Percentiles rank a stretch among this genome's conserved stretches.
Conservation (phyloP, 768 basidiomycete species). For the Tricholoma saponaceum region DNA sequence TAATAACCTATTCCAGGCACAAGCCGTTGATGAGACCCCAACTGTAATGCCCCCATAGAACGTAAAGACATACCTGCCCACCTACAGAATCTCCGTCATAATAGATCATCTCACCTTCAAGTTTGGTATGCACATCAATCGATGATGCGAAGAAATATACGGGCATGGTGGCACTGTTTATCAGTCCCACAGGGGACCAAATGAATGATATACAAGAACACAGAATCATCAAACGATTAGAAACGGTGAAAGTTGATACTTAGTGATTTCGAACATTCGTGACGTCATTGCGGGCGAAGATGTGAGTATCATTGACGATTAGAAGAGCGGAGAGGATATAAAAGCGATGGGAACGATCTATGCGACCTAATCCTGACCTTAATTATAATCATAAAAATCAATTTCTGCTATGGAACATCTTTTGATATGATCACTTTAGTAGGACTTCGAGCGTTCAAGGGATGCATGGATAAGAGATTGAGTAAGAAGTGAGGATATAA, state of each 20-base stretch:
- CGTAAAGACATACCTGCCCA: conserved; percentile 65
- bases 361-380: background rate
- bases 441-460: conserved; percentile 89
- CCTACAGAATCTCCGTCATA: conserved; percentile 92
- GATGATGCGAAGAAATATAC: conserved; percentile 91
- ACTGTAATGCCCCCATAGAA: background rate
- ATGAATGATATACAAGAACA: background rate
- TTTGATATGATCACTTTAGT: conserved; percentile 75
- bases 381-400: background rate
- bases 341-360: background rate
- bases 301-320: background rate
- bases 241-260: background rate
- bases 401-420: conserved; percentile 65
- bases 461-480: conserved; percentile 33
- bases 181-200: background rate
- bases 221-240: background rate
- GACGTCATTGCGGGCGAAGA: background rate
- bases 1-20: conserved; percentile 55
- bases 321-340: background rate
- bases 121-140: conserved; percentile 85
- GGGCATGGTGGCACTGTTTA: conserved; percentile 48
- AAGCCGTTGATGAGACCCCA: background rate
- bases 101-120: conserved; percentile 75
- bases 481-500: background rate
- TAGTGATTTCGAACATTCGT: background rate